A percentile compares a stretch with the other conserved stretches of the same genome.
These are phyloP conservation scores for Nakazawaea wickerhamii DNA, from an alignment of 805 yeast species.

Conservation along the genomic window DNA sequence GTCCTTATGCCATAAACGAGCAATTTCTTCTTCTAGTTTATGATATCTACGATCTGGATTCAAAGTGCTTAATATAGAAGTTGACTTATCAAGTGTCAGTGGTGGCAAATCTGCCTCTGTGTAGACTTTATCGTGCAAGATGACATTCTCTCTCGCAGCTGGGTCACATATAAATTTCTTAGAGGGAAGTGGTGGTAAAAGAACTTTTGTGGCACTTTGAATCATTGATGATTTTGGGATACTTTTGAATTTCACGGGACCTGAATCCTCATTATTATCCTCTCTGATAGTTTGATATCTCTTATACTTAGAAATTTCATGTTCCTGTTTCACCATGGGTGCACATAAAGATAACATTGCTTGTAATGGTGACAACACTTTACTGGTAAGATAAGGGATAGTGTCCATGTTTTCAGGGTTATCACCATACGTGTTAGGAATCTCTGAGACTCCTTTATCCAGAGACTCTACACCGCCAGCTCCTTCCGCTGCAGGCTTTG, in stretches of 20 bases:
- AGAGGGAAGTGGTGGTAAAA: constrained; percentile 79
- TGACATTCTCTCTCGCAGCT: constrained; percentile 50
- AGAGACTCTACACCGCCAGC: constrained; percentile 13
- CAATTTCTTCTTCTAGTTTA: constrained; percentile 69
- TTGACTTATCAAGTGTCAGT: constrained; percentile 22
- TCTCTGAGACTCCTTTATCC: constrained; percentile 21
- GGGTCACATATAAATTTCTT: constrained; percentile 66
- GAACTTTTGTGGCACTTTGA: constrained; percentile 69
- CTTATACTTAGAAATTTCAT: constrained; percentile 20
- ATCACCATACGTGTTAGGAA: constrained; percentile 23
- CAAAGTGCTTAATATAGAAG: constrained; percentile 19
- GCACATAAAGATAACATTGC: constrained; percentile 40
- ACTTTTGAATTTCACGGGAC: constrained; percentile 15
- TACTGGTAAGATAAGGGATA: constrained; percentile 19
- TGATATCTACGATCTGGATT: constrained; percentile 37
- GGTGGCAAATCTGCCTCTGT: constrained; percentile 61
- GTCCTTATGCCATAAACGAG: constrained; percentile 79
- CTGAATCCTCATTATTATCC: constrained; percentile 15
- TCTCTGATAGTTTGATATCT: constrained; percentile 25
- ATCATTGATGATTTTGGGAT: constrained; percentile 73
- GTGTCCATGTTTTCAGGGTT: constrained; percentile 10
- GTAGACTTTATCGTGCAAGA: constrained; percentile 81
- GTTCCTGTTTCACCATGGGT: constrained; percentile 22
- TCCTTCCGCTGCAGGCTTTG: constrained; percentile 16
- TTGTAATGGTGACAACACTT: constrained; percentile 34